A percentile compares a stretch with the other conserved stretches of the same genome.
These are phyloP conservation scores for Polyplosphaeria fusca DNA, from an alignment of 495 filamentous ascomycete species.

Conservation along the genomic window DNA sequence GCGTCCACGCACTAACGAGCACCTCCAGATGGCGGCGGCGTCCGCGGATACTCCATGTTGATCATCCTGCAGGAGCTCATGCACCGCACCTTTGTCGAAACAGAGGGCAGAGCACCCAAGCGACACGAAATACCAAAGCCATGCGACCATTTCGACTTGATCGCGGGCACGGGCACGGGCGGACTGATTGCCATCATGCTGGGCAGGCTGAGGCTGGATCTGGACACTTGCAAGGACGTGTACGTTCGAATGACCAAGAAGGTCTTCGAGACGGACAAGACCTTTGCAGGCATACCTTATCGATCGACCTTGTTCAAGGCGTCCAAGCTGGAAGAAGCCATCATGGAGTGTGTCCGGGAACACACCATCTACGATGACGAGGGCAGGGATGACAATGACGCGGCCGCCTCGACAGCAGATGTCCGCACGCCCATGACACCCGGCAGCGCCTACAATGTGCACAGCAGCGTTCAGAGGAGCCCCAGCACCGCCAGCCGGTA, in stretches of 20 bases:
- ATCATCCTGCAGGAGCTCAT: constrained; percentile 94
- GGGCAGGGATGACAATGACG: constrained; percentile 55
- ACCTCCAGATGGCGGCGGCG: constrained; percentile 81
- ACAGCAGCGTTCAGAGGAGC: constrained; percentile 32
- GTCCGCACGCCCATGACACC: constrained; percentile 28
- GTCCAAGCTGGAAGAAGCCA: constrained; percentile 89
- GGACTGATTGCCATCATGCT: constrained; percentile 96
- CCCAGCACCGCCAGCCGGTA: constrained; percentile 61
- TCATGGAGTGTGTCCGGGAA: constrained; percentile 81
- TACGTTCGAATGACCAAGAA: constrained; percentile 90
- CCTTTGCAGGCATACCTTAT: constrained; percentile 89
- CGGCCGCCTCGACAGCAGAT: constrained; percentile 14
- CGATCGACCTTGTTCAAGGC: constrained; percentile 94
- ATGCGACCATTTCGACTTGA: constrained; percentile 97
- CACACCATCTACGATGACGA: constrained; percentile 78
- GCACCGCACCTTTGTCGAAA: constrained; percentile 86
- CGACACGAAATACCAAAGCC: constrained; percentile 91
- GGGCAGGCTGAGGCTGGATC: constrained; percentile 81
- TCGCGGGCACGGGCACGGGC: constrained; percentile 90
- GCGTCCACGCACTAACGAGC: constrained; percentile 13
- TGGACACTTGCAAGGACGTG: constrained; percentile 93
- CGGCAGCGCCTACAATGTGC: constrained; percentile 13
- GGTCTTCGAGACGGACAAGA: constrained; percentile 98
- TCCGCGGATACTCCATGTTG: constrained; percentile 95
- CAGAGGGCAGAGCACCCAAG: constrained; percentile 75